Conservation (phyloP, 371 early-diverging fungal genomes). For the Lichtheimia ramosa region DNA sequence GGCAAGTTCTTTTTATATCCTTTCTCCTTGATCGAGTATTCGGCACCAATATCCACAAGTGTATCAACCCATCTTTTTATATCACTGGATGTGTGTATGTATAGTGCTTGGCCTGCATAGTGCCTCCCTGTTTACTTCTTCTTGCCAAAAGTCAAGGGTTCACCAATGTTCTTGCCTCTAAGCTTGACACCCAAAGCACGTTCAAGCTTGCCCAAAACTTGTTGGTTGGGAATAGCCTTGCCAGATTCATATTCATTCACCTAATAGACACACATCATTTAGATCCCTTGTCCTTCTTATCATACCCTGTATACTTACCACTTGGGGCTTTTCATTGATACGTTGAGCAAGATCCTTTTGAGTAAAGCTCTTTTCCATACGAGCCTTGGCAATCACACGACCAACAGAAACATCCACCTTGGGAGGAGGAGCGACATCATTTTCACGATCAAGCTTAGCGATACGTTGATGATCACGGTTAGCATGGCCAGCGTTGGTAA, state of each 20-base stretch:
- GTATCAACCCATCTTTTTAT: too few relatives aligned
- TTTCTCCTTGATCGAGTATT: too few relatives aligned
- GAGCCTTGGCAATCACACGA: constrained; percentile 83
- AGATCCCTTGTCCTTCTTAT: too few relatives aligned
- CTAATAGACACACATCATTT: constrained; percentile 13
- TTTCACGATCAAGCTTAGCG: constrained; percentile 90
- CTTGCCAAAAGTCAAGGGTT: constrained; percentile 68
- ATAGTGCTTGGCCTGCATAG: background rate
- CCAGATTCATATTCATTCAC: constrained; percentile 91
- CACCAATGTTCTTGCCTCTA: constrained; percentile 84
- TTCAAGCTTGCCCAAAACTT: constrained; percentile 89
- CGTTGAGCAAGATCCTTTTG: constrained; percentile 90
- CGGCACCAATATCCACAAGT: too few relatives aligned
- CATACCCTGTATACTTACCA: constrained; percentile 31
- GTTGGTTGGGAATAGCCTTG: constrained; percentile 90
- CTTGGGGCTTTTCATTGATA: constrained; percentile 83
- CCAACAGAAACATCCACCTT: constrained; percentile 78
- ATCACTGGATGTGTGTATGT: too few relatives aligned
- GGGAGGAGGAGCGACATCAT: constrained; percentile 78
- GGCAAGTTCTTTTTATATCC: too few relatives aligned
- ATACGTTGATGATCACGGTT: constrained; percentile 74
- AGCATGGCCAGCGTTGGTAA: constrained; percentile 72
- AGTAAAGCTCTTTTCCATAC: constrained; percentile 75
- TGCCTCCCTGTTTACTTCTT: constrained; percentile 46
- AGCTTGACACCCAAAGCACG: constrained; percentile 89